phyloP scores from a whole-genome alignment of 2,329 filamentous ascomycete genomes.

The Venturia carpophila region DNA sequence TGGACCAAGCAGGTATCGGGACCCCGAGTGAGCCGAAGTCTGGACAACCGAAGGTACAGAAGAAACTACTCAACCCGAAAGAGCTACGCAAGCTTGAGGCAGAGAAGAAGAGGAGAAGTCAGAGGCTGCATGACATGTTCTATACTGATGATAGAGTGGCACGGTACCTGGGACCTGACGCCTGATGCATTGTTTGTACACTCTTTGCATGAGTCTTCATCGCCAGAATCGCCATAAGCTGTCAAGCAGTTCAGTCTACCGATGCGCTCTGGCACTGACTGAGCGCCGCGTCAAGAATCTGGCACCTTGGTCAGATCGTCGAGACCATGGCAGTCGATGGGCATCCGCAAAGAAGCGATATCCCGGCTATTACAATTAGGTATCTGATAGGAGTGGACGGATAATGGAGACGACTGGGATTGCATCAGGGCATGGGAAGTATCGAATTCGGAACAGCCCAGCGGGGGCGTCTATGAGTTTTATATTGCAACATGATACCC shows the following conservation, averaged over 20 bases:
- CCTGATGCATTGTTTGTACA: neutral
- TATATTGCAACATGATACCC: neutral
- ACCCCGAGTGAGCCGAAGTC: neutral
- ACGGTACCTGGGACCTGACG: constrained; percentile 53
- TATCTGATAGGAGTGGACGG: no score
- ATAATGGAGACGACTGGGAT: neutral
- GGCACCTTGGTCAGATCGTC: neutral
- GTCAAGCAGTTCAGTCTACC: neutral
- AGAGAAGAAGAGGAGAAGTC: constrained; percentile 54
- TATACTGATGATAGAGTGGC: constrained; percentile 69
- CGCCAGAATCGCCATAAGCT: neutral
- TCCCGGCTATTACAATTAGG: neutral
- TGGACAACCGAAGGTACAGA: neutral
- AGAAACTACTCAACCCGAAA: constrained; percentile 33
- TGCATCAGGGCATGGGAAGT: neutral
- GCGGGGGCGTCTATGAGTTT: neutral
- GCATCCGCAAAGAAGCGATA: neutral
- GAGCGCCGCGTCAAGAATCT: neutral
- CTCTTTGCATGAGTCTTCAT: neutral
- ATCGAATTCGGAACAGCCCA: neutral
- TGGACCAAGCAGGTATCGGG: constrained; percentile 64
- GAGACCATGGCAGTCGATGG: neutral
- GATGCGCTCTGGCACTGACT: neutral
- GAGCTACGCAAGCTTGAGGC: constrained; percentile 55
- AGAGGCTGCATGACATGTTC: constrained; percentile 61